These are phyloP conservation scores for Pseudophaeomoniella oleicola DNA, from an alignment of 2,329 filamentous ascomycete species.

Conservation along the genomic window DNA sequence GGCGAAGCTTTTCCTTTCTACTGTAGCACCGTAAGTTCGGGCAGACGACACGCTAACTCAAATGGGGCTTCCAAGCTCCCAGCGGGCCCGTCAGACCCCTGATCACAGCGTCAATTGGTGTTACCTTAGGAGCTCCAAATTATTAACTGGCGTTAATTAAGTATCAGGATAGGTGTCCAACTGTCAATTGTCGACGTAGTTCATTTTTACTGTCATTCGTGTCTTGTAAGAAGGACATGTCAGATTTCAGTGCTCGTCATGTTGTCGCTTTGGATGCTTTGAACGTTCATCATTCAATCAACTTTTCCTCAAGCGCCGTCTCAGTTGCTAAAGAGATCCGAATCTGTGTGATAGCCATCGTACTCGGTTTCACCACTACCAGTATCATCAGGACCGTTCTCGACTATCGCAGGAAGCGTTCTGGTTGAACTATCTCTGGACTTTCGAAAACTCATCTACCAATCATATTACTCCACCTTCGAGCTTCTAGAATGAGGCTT, in stretches of 20 bases:
- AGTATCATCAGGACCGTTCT: constrained; percentile 16
- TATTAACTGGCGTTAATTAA: too few species aligned
- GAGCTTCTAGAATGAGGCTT: neutral
- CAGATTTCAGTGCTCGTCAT: constrained; percentile 30
- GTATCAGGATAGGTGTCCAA: too few species aligned
- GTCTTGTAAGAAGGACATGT: constrained; percentile 26
- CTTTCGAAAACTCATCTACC: neutral
- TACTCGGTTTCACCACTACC: constrained; percentile 30
- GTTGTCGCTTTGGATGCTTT: constrained; percentile 26
- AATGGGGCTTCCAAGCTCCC: too few species aligned
- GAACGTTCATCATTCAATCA: constrained; percentile 35
- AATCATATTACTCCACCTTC: neutral
- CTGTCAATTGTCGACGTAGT: too few species aligned
- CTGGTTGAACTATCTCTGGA: neutral
- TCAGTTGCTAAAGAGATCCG: constrained; percentile 36
- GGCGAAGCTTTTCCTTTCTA: too few species aligned
- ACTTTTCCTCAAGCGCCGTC: constrained; percentile 34
- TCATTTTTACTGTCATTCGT: constrained; percentile 6
- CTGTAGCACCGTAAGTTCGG: too few species aligned
- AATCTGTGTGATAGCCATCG: constrained; percentile 32
- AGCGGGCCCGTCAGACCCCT: too few species aligned
- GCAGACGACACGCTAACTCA: too few species aligned
- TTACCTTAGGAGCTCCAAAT: too few species aligned
- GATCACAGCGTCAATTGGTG: too few species aligned
- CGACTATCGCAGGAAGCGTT: constrained; percentile 1